These are phyloP conservation scores for Cucurbita moschata DNA, from an alignment of 306 rosid species.

Conservation along the genomic window DNA sequence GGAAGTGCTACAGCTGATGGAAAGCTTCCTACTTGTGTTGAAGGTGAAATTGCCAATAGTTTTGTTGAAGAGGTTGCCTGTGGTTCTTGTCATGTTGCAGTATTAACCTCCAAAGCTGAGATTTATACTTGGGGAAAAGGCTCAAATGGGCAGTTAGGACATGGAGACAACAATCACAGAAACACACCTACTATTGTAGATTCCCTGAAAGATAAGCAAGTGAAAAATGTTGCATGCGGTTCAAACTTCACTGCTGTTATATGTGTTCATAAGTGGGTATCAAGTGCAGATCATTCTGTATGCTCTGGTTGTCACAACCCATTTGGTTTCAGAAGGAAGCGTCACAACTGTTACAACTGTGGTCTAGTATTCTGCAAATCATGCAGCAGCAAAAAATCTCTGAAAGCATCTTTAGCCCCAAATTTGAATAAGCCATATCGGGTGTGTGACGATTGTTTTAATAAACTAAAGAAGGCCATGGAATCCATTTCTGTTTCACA, in stretches of 20 bases:
- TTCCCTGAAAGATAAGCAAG: conserved; percentile 59
- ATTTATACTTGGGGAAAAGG: conserved; percentile 99
- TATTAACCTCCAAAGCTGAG: conserved; percentile 72
- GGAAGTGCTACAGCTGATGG: conserved; percentile 67
- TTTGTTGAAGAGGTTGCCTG: conserved; percentile 74
- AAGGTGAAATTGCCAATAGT: conserved; percentile 46
- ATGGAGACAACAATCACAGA: conserved; percentile 65
- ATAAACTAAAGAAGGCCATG: conserved; percentile 47
- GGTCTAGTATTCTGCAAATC: conserved; percentile 84
- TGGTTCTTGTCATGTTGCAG: conserved; percentile 86
- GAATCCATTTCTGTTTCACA: conserved; percentile 31
- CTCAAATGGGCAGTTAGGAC: conserved; percentile 92
- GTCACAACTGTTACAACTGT: conserved; percentile 94
- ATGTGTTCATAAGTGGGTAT: conserved; percentile 80
- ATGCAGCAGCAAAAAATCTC: conserved; percentile 73
- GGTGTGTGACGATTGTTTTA: conserved; percentile 73
- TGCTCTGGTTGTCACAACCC: conserved; percentile 69
- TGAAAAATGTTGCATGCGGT: conserved; percentile 67
- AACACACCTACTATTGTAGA: conserved; percentile 63
- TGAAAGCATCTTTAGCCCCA: conserved; percentile 89
- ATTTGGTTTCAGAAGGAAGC: conserved; percentile 84
- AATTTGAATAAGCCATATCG: conserved; percentile 57
- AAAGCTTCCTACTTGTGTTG: conserved; percentile 45
- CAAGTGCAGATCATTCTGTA: conserved; percentile 64
- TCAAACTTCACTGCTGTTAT: conserved; percentile 76